phyloP scores from a whole-genome alignment of 108 stramenopile species.

The Ochromonas danica region DNA sequence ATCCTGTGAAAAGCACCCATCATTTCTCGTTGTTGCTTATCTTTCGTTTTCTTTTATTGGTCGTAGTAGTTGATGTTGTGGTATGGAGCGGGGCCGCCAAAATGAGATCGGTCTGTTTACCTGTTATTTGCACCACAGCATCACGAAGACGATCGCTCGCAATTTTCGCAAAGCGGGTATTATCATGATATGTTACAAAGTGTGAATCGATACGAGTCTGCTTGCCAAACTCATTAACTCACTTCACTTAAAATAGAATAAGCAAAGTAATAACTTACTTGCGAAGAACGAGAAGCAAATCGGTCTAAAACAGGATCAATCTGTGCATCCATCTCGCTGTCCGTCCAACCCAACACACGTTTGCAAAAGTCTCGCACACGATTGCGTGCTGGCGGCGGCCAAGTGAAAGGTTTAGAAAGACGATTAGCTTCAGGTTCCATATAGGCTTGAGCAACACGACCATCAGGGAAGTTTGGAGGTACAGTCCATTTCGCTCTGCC shows the following conservation, averaged over 20 bases:
- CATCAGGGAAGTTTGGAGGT: conserved; percentile 75
- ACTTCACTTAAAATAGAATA: neutral
- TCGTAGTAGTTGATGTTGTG: too few species aligned
- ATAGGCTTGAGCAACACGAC: conserved; percentile 70
- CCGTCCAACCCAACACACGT: conserved; percentile 30
- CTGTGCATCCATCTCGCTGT: neutral
- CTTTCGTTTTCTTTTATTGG: neutral
- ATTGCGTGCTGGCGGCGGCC: neutral
- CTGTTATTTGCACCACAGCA: conserved; percentile 46
- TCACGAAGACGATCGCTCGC: conserved; percentile 62
- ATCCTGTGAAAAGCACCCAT: too few species aligned
- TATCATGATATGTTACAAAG: conserved; percentile 87
- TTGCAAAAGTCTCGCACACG: neutral
- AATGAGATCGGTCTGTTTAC: neutral
- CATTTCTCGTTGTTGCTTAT: conserved; percentile 1
- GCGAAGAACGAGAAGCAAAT: neutral
- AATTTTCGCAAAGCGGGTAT: conserved; percentile 78
- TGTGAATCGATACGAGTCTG: conserved; percentile 87
- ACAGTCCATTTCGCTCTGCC: conserved; percentile 75
- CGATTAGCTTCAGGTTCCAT: conserved; percentile 73
- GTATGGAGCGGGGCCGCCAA: too few species aligned
- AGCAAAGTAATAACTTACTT: neutral
- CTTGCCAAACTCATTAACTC: conserved; percentile 21
- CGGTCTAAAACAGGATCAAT: neutral
- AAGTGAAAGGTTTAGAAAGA: neutral